phyloP scores from a whole-genome alignment of 2,329 filamentous ascomycete genomes.

The Gaeumannomyces sp. region DNA sequence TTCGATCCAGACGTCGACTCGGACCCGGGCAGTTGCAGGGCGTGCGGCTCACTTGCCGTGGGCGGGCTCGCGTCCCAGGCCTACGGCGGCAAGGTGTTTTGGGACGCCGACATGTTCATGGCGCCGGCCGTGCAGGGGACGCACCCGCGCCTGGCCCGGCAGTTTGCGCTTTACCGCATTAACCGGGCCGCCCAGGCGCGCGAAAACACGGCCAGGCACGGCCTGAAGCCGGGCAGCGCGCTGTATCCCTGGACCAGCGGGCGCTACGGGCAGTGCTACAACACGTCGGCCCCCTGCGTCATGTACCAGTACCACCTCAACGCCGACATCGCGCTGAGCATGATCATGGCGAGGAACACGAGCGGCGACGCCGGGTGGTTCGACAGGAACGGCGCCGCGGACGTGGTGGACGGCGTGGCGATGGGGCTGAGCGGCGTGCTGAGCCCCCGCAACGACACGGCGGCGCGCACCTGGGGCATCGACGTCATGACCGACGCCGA shows the following conservation, averaged over 20 bases:
- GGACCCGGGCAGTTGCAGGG: conserved; percentile 12
- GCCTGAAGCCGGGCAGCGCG: conserved; percentile 42
- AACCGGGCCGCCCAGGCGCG: conserved; percentile 42
- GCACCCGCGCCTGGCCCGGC: conserved; percentile 21
- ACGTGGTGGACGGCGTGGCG: conserved; percentile 13
- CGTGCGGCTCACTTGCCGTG: conserved; percentile 19
- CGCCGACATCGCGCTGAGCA: conserved; percentile 55
- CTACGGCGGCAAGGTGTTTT: conserved; percentile 25
- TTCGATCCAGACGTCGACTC: conserved; percentile 9
- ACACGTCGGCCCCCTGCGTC: conserved; percentile 54
- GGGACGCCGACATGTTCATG: conserved; percentile 26
- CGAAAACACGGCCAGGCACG: conserved; percentile 51
- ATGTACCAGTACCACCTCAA: conserved; percentile 69
- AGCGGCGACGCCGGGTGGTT: conserved; percentile 19
- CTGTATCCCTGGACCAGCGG: conserved; percentile 64
- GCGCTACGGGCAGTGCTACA: conserved; percentile 61
- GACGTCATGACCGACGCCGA: conserved; percentile 18
- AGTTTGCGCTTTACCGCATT: conserved; percentile 22
- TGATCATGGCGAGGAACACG: conserved; percentile 21
- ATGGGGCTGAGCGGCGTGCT: conserved; percentile 14
- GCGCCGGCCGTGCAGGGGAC: conserved; percentile 21
- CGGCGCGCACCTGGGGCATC: conserved; percentile 13
- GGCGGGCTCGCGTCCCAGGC: conserved; percentile 23
- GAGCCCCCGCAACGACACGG: conserved; percentile 13
- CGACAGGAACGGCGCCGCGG: conserved; percentile 11